Percentiles rank a stretch among this genome's conserved stretches.
Conservation (phyloP, 495 filamentous ascomycete genomes). For the Cudoniella acicularis region DNA sequence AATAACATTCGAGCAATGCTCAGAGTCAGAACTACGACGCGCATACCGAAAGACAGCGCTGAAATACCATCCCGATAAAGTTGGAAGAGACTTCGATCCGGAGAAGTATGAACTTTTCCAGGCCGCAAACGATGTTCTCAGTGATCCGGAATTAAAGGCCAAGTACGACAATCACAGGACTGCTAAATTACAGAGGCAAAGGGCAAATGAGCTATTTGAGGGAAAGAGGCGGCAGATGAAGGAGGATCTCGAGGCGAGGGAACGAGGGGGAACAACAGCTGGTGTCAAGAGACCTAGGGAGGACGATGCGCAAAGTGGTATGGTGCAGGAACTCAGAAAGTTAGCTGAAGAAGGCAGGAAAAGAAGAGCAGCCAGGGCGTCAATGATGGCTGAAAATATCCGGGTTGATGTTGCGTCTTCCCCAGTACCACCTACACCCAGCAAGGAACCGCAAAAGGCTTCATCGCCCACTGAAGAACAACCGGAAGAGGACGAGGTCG, state of each 20-base stretch:
- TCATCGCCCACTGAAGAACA: neutral
- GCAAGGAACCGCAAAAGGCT: neutral
- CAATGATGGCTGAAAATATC: slow-evolving; percentile 33
- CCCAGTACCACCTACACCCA: slow-evolving; percentile 11
- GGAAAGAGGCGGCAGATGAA: slow-evolving; percentile 67
- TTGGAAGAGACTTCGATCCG: slow-evolving; percentile 54
- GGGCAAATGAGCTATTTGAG: slow-evolving; percentile 63
- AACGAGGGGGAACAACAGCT: slow-evolving; percentile 32
- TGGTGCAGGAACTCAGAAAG: slow-evolving; percentile 56
- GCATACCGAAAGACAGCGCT: slow-evolving; percentile 87
- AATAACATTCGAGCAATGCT: slow-evolving; percentile 54
- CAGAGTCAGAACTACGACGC: slow-evolving; percentile 70
- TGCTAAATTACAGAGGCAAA: slow-evolving; percentile 56
- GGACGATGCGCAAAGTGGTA: slow-evolving; percentile 53
- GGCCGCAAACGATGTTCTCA: slow-evolving; percentile 69
- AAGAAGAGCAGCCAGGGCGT: slow-evolving; percentile 45
- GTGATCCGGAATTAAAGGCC: slow-evolving; percentile 54
- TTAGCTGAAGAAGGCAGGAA: slow-evolving; percentile 63
- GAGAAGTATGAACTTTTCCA: slow-evolving; percentile 73
- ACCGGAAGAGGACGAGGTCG: slow-evolving; percentile 26
- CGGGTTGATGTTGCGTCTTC: slow-evolving; percentile 9
- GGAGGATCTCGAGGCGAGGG: slow-evolving; percentile 68
- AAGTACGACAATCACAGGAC: slow-evolving; percentile 68
- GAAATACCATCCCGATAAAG: slow-evolving; percentile 87
- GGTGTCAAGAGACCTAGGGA: slow-evolving; percentile 49